Conservation (phyloP, 768 basidiomycete species). For the Kwoniella dendrophila region DNA sequence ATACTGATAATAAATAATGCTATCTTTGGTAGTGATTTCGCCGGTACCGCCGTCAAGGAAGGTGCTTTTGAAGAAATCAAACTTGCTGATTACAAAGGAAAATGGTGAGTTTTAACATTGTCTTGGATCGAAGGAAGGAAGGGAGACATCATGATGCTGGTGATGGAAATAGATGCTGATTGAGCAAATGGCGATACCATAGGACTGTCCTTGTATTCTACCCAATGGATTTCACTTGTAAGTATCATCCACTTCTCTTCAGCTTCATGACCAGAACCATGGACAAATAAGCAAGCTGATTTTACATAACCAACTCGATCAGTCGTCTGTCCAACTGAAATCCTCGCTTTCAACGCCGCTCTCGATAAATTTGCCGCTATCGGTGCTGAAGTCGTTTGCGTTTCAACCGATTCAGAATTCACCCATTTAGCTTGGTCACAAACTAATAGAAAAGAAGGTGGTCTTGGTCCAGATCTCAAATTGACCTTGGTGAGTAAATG, state of each 20-base stretch:
- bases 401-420: slow-evolving; percentile 84
- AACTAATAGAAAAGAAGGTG: slow-evolving; percentile 79
- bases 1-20: not conserved
- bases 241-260: not conserved
- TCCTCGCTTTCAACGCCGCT: slow-evolving; percentile 90
- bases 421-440: slow-evolving; percentile 81
- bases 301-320: not conserved
- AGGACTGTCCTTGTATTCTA: slow-evolving; percentile 96
- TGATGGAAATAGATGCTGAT: not conserved
- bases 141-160: no score
- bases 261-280: not conserved
- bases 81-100: slow-evolving; percentile 71
- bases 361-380: slow-evolving; percentile 72
- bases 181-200: not conserved
- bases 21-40: slow-evolving; percentile 21
- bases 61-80: slow-evolving; percentile 77
- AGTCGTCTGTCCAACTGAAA: slow-evolving; percentile 82
- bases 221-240: slow-evolving; percentile 69
- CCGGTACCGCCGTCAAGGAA: slow-evolving; percentile 68
- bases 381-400: slow-evolving; percentile 74
- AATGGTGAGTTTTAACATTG: slow-evolving; percentile 66
- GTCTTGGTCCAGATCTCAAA: slow-evolving; percentile 83
- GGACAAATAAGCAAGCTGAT: not conserved
- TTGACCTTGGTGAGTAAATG: slow-evolving; percentile 65
- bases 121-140: no score